phyloP scores from a whole-genome alignment of 352 stramenopile species.

The Pythium rhizo-oryzae region DNA sequence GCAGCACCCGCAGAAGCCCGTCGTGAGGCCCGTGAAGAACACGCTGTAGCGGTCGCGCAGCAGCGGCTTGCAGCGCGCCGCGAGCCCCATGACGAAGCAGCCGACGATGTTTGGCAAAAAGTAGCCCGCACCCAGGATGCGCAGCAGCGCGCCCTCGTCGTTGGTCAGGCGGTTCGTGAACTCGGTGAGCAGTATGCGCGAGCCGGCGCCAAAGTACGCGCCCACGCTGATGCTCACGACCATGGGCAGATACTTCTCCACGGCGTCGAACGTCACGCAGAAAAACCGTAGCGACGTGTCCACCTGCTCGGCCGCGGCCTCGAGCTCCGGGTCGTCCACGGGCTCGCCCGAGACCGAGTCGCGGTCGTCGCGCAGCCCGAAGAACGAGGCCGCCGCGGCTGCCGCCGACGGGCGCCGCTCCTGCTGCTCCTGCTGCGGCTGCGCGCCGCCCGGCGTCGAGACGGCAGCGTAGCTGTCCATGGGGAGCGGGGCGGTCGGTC shows the following conservation, averaged over 20 bases:
- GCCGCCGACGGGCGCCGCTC: constrained; percentile 11
- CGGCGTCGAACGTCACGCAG: constrained; percentile 19
- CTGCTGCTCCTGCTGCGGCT: background rate
- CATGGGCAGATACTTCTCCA: constrained; percentile 23
- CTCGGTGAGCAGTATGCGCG: constrained; percentile 28
- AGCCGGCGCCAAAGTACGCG: constrained; percentile 29
- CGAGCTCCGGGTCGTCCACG: constrained; percentile 24
- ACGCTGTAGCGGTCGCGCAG: constrained; percentile 25
- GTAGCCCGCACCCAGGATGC: constrained; percentile 26
- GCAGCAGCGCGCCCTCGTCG: constrained; percentile 10
- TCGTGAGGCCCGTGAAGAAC: constrained; percentile 33
- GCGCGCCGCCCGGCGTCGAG: background rate
- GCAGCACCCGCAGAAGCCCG: constrained; percentile 40
- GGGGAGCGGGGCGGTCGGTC: background rate
- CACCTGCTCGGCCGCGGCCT: constrained; percentile 15
- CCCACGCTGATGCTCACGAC: constrained; percentile 28
- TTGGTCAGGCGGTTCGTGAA: constrained; percentile 15
- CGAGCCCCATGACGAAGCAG: constrained; percentile 37
- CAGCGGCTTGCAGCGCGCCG: constrained; percentile 29
- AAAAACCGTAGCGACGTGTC: constrained; percentile 21
- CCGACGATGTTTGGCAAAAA: constrained; percentile 36
- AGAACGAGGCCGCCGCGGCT: constrained; percentile 4
- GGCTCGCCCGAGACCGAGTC: constrained; percentile 19
- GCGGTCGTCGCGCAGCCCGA: constrained; percentile 13
- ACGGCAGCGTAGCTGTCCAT: constrained; percentile 5